Evolutionary conservation across 2,329 filamentous ascomycete genomes (phyloP).

Genomic region (Laburnicola sp.): DNA sequence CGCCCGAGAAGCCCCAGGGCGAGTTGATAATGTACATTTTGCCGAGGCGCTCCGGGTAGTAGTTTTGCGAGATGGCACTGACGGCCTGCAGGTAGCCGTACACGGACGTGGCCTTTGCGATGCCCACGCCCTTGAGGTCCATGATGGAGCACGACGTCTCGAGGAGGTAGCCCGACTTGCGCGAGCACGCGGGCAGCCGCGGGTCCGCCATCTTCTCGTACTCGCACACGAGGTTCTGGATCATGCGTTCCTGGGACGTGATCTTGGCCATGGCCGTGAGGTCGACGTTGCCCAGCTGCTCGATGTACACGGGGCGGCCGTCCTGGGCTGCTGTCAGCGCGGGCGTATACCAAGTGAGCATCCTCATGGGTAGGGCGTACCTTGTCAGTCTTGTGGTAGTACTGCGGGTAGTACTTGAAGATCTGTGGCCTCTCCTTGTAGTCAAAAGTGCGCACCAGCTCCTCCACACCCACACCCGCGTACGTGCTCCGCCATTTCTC

Average conservation of each 20-base stretch:
- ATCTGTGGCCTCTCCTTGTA: constrained; percentile 84
- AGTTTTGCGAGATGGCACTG: constrained; percentile 92
- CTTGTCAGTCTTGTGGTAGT: constrained; percentile 97
- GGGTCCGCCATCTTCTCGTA: constrained; percentile 96
- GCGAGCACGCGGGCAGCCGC: constrained; percentile 90
- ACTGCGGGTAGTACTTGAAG: constrained; percentile 93
- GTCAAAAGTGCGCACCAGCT: constrained; percentile 77
- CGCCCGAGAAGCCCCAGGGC: constrained; percentile 88
- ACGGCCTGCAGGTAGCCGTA: constrained; percentile 86
- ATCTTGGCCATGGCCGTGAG: constrained; percentile 88
- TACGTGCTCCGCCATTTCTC: constrained; percentile 92
- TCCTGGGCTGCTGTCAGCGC: constrained; percentile 61
- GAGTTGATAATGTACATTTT: constrained; percentile 98
- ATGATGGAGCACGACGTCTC: constrained; percentile 99
- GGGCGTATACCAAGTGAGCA: background rate
- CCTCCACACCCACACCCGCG: constrained; percentile 68
- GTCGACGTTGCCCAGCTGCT: constrained; percentile 92
- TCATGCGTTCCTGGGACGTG: constrained; percentile 89
- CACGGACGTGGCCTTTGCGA: constrained; percentile 78
- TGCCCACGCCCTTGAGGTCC: constrained; percentile 92
- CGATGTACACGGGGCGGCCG: constrained; percentile 95
- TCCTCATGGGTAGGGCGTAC: constrained; percentile 39
- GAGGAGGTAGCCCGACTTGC: constrained; percentile 83
- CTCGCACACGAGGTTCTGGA: constrained; percentile 93
- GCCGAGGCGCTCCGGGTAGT: constrained; percentile 96